phyloP scores from a whole-genome alignment of 2,329 filamentous ascomycete species.

The Hymenotorrendiella dingleyae region DNA sequence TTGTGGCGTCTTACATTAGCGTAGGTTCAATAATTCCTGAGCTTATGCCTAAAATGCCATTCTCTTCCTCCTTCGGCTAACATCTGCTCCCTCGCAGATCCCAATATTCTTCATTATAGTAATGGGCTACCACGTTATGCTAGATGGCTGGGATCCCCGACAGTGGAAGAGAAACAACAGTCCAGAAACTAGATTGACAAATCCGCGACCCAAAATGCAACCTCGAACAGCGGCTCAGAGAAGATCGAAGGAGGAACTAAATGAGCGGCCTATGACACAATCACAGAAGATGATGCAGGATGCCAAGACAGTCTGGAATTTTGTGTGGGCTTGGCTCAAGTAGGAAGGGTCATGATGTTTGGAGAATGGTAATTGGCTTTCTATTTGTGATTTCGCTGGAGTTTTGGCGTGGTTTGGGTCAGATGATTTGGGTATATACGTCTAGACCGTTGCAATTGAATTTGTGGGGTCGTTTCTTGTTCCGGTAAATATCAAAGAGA shows the following conservation, averaged over 20 bases:
- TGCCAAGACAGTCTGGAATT: neutral
- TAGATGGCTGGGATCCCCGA: neutral
- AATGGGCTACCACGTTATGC: neutral
- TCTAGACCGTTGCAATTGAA: too few species aligned
- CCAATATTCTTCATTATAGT: neutral
- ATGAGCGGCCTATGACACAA: neutral
- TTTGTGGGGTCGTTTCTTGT: too few species aligned
- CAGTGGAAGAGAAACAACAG: neutral
- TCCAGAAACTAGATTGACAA: neutral
- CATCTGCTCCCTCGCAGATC: neutral
- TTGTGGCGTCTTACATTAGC: conserved; percentile 13
- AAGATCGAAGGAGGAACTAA: neutral
- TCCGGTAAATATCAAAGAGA: too few species aligned
- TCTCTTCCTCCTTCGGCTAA: too few species aligned
- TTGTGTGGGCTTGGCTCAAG: neutral
- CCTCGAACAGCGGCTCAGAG: neutral
- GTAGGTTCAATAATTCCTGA: conserved; percentile 4
- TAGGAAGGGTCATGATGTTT: too few species aligned
- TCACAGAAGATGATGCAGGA: neutral
- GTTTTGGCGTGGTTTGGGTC: too few species aligned
- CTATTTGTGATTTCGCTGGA: too few species aligned
- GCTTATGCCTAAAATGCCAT: too few species aligned
- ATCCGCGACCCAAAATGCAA: neutral
- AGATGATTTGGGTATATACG: too few species aligned
- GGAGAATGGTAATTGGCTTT: too few species aligned